These are phyloP conservation scores for Diaporthe citrichinensis DNA, from an alignment of 2,329 filamentous ascomycete genomes.

Conservation along the genomic window DNA sequence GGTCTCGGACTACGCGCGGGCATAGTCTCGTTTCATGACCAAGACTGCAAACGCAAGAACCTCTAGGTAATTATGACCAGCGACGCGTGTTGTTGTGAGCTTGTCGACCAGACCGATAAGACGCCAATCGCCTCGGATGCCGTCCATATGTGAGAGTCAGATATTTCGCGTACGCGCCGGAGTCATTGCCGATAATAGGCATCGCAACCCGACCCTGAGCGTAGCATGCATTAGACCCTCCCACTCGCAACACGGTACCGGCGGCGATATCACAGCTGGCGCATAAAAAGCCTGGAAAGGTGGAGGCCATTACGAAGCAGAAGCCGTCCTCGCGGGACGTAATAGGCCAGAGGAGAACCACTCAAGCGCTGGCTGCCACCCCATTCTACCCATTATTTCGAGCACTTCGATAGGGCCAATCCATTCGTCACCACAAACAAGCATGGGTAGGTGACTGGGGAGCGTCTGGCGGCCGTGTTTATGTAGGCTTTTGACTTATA, in stretches of 20 bases:
- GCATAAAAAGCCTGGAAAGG: background rate
- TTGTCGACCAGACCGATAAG: background rate
- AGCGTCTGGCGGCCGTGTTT: background rate
- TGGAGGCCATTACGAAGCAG: constrained; percentile 28
- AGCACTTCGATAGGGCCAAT: constrained; percentile 21
- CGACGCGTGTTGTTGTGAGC: background rate
- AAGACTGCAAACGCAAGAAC: background rate
- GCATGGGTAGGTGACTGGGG: background rate
- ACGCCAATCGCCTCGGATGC: background rate
- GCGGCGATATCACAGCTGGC: background rate
- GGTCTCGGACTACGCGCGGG: too few relatives aligned
- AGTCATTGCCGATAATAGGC: constrained; percentile 10
- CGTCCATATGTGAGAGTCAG: background rate
- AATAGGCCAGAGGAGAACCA: constrained; percentile 6
- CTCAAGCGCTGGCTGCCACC: constrained; percentile 3
- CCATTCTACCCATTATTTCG: background rate
- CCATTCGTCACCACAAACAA: background rate
- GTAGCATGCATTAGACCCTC: constrained; percentile 19
- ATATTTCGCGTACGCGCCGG: background rate
- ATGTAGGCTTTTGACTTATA: background rate
- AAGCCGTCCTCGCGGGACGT: background rate
- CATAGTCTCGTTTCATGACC: background rate
- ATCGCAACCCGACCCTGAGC: background rate
- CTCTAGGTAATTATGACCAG: background rate
- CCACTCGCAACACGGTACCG: background rate